Evolutionary conservation across 768 basidiomycete species (phyloP), one percentile per base, ranked within the genome.

Genomic region (Phaffia australis): DNA sequence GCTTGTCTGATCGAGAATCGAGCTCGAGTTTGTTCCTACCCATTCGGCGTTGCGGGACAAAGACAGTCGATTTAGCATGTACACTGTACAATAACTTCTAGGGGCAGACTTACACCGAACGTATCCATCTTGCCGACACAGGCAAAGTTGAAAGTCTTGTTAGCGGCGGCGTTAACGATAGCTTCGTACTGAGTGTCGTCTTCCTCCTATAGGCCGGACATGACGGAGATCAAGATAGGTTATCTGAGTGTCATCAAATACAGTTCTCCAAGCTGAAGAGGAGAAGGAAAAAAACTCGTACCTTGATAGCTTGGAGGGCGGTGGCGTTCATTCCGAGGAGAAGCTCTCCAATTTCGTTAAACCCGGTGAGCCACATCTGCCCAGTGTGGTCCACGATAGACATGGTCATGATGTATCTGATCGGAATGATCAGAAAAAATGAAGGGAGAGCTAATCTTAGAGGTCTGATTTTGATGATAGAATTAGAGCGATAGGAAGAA

Each of bases 331-430:
- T 85, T 30, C 83, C 87, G 69, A 97, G 85, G 19, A 99, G 77
- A 4, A 79, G 78, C 61, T 84, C 76, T 5, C 91, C 95, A 46
- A 87, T 83, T 7, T 98, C 94, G 74, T 99, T 94, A 81, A 99
- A 99, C 3, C 88, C 90, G 69, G 89, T 88, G 55, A 97, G 79
- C 94, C 94, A 98, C 21, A 84, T 82, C 75, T 93, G 89, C 25
- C 84, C 85, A 21, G 89, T 88, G 78, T 85, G 83, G 75, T 99
- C 95, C n/a, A 89, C 83, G 2, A 90, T 85, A 56, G 88, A 88
- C 79, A 95, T 80, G 49, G 84, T 82, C 70, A 98, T 81, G 73
- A 94, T 85, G 73, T 80, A 80, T 69, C 79, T 80, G 48, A 6
- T 15, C 47, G 29, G 32, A 50, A n/a, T 16, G 32, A 56, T n/a